Percentiles rank a stretch among this genome's conserved stretches.
Conservation (phyloP, 129 eudicot species). For the Chrysanthemum lavandulifolium region DNA sequence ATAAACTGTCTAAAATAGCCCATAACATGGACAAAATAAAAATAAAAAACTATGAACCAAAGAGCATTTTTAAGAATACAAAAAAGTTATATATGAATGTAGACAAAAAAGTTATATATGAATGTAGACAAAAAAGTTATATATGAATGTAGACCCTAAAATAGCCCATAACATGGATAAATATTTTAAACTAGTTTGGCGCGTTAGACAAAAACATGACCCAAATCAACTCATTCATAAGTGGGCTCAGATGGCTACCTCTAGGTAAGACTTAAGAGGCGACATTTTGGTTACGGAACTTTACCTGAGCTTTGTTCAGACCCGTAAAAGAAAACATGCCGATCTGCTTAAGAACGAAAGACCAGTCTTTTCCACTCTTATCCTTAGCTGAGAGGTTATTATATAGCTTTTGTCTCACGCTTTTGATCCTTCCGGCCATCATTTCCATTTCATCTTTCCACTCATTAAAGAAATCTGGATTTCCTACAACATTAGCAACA, state of each 20-base stretch:
- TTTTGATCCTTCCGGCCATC: slow-evolving; percentile 98
- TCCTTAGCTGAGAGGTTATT: slow-evolving; percentile 74
- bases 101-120: neutral
- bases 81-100: neutral
- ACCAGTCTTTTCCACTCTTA: slow-evolving; percentile 89
- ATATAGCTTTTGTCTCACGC: slow-evolving; percentile 81
- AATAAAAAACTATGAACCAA: neutral
- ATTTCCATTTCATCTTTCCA: slow-evolving; percentile 97
- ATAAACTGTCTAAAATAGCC: neutral
- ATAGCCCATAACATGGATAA: too few relatives aligned
- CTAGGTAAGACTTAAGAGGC: neutral
- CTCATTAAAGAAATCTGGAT: slow-evolving; percentile 70
- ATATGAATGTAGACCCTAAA: neutral
- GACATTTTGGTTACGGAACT: neutral
- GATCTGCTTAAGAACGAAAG: slow-evolving; percentile 84
- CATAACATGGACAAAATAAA: neutral
- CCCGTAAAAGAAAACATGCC: slow-evolving; percentile 99
- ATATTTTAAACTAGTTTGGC: too few relatives aligned
- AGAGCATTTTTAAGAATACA: neutral
- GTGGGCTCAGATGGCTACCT: too few relatives aligned
- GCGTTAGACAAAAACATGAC: neutral
- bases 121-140: neutral
- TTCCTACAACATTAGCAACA: slow-evolving; percentile 90
- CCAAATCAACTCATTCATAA: too few relatives aligned
- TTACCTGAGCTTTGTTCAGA: slow-evolving; percentile 88